Conservation (phyloP, 192 early-diverging fungal species). For the Chytriomyces hyalinus region DNA sequence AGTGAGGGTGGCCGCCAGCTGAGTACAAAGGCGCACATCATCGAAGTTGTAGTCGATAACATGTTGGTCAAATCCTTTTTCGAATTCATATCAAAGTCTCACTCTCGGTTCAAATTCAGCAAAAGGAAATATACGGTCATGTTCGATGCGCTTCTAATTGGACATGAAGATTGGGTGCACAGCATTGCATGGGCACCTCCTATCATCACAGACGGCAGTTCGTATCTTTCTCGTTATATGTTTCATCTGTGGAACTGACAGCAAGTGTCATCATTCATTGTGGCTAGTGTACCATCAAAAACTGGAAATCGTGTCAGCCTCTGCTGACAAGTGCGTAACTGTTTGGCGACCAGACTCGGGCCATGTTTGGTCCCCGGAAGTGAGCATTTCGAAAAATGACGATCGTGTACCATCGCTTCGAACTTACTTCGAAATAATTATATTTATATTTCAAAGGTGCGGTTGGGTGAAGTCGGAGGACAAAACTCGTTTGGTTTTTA, state of each 20-base stretch:
- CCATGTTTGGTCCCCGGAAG: constrained; percentile 83
- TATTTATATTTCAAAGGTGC: constrained; percentile 53
- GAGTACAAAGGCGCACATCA: constrained; percentile 82
- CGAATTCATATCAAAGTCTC: not conserved
- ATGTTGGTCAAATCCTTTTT: constrained; percentile 20
- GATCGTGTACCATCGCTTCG: not conserved
- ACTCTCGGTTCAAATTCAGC: not conserved
- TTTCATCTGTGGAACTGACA: too few species aligned
- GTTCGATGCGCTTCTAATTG: constrained; percentile 90
- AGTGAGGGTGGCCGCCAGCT: constrained; percentile 61
- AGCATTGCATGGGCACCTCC: constrained; percentile 79
- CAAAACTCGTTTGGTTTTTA: constrained; percentile 76
- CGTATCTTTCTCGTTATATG: not conserved
- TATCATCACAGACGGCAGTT: constrained; percentile 8
- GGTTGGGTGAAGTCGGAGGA: constrained; percentile 90
- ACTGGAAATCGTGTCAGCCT: constrained; percentile 79
- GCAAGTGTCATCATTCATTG: constrained; percentile 23
- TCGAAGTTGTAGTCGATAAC: constrained; percentile 57
- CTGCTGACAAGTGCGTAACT: constrained; percentile 90
- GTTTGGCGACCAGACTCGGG: constrained; percentile 82
- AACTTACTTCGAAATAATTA: not conserved
- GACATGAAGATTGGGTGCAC: constrained; percentile 96
- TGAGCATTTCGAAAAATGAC: constrained; percentile 28
- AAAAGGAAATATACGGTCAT: constrained; percentile 59
- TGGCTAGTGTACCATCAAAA: constrained; percentile 54